Percentiles rank a stretch among this genome's conserved stretches.
phyloP scores from a whole-genome alignment of 805 yeast genomes.

The Ogataea pignaliae region DNA sequence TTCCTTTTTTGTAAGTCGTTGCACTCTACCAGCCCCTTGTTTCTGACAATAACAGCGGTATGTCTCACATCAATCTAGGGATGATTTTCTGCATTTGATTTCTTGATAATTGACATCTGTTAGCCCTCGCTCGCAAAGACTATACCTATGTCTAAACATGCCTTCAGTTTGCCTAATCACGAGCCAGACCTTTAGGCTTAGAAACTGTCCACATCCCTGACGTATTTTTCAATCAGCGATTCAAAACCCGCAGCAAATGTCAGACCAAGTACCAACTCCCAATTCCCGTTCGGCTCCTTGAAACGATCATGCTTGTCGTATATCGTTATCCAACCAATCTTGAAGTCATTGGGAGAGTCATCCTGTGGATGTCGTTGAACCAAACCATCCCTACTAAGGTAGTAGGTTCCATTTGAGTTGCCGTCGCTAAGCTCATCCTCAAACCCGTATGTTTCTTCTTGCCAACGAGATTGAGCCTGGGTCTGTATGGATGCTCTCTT shows the following conservation, averaged over 20 bases:
- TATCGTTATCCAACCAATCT: conserved; percentile 62
- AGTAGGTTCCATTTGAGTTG: conserved; percentile 23
- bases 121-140: no score
- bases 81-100: no score
- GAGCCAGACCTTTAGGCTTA: no score
- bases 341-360: conserved; percentile 56
- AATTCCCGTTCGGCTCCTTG: conserved; percentile 37
- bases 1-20: no score
- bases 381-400: conserved; percentile 54
- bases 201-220: conserved; percentile 5
- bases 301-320: conserved; percentile 41
- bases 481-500: conserved; percentile 14
- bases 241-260: conserved; percentile 50
- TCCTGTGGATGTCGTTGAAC: conserved; percentile 46
- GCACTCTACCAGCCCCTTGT: no score
- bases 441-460: conserved; percentile 14
- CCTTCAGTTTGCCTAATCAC: no score
- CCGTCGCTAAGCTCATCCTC: conserved; percentile 11
- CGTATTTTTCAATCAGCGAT: conserved; percentile 24
- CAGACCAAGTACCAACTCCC: conserved; percentile 51
- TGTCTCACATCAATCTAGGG: no score
- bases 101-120: no score
- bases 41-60: no score
- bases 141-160: no score
- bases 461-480: not conserved